phyloP scores from a whole-genome alignment of 371 early-diverging fungal genomes.

The Nematocida sp. region DNA sequence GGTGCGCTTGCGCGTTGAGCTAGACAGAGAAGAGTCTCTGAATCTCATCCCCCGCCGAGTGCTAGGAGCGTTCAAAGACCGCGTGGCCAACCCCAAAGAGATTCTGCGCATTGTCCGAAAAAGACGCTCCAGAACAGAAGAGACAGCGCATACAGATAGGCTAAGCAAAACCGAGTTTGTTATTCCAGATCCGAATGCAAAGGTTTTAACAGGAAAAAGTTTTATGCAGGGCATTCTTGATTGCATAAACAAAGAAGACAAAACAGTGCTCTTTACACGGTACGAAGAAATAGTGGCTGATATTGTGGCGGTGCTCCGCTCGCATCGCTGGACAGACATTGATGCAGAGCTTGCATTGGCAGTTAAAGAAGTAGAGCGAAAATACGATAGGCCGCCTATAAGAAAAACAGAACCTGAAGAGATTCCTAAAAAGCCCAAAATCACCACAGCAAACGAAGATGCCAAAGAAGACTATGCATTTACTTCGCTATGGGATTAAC shows the following conservation, averaged over 20 bases:
- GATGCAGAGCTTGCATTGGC: constrained; percentile 33
- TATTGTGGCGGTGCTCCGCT: constrained; percentile 19
- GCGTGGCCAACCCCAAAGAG: constrained; percentile 86
- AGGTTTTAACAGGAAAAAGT: constrained; percentile 3
- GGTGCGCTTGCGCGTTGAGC: constrained; percentile 69
- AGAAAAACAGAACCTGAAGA: neutral
- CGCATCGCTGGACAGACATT: constrained; percentile 48
- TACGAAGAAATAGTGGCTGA: constrained; percentile 38
- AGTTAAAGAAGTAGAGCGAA: constrained; percentile 26
- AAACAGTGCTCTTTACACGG: constrained; percentile 1
- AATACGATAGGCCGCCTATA: no score
- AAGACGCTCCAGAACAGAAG: constrained; percentile 10
- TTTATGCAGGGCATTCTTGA: constrained; percentile 33
- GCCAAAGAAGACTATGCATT: constrained; percentile 4
- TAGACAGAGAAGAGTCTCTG: constrained; percentile 69
- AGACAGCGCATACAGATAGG: neutral
- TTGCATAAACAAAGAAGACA: constrained; percentile 42
- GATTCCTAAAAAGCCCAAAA: neutral
- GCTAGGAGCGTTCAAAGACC: constrained; percentile 72
- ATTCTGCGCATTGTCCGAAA: constrained; percentile 72
- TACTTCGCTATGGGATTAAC: constrained; percentile 3
- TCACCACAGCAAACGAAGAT: neutral
- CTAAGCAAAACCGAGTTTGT: constrained; percentile 1
- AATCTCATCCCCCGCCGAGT: constrained; percentile 76
- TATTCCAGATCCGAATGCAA: neutral